A percentile compares a stretch with the other conserved stretches of the same genome.
Conservation (phyloP, 768 basidiomycete species). For the Boletus speciosus region DNA sequence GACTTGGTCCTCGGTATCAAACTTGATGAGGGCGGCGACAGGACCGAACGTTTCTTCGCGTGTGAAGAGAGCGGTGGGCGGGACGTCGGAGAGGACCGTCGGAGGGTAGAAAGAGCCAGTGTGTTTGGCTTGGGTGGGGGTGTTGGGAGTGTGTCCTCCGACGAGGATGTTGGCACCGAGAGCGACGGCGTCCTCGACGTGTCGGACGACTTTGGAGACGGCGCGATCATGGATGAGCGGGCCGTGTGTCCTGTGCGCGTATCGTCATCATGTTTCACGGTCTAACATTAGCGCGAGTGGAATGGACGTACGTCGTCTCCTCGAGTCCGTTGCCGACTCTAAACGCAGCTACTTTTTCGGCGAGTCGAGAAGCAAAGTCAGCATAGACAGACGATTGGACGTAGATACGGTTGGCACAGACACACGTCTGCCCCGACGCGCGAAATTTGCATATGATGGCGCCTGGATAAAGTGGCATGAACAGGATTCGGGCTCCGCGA, state of each 20-base stretch:
- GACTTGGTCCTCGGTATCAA: conserved; percentile 93
- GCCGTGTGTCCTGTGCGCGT: conserved; percentile 72
- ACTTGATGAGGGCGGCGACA: conserved; percentile 80
- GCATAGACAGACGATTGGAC: conserved; percentile 91
- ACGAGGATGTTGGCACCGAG: conserved; percentile 86
- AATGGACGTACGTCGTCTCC: conserved; percentile 56
- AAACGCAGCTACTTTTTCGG: conserved; percentile 77
- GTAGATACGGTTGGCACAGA: conserved; percentile 89
- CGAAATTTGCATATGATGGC: conserved; percentile 81
- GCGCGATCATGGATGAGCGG: conserved; percentile 89
- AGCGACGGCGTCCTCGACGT: conserved; percentile 83
- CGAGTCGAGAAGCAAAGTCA: conserved; percentile 84
- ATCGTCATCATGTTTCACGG: neutral
- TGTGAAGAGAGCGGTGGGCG: conserved; percentile 58
- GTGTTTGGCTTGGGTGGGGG: neutral
- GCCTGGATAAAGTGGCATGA: conserved; percentile 37
- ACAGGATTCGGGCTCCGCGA: neutral
- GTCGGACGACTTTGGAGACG: conserved; percentile 77
- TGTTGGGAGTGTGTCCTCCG: conserved; percentile 74
- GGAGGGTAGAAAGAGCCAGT: conserved; percentile 73
- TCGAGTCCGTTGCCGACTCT: conserved; percentile 89
- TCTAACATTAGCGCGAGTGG: neutral
- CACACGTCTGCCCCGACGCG: conserved; percentile 75
- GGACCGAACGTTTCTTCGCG: conserved; percentile 96
- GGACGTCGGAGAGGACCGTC: conserved; percentile 86